These are phyloP conservation scores for Sporothrix curviconia DNA, from an alignment of 2,329 filamentous ascomycete genomes.

Conservation along the genomic window DNA sequence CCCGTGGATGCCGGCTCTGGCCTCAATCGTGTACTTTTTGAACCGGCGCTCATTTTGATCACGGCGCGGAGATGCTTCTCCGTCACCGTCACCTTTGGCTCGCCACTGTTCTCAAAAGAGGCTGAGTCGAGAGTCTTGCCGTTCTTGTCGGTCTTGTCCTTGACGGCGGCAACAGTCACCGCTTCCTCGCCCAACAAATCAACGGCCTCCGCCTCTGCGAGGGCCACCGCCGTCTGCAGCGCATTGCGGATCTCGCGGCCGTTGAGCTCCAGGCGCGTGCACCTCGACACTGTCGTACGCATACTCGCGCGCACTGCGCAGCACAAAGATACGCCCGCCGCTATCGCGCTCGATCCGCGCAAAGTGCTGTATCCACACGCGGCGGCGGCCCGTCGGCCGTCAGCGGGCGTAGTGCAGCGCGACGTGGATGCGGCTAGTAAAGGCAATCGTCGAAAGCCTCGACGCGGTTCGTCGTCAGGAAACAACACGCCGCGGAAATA, in stretches of 20 bases:
- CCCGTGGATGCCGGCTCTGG: background rate
- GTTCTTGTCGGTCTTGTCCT: background rate
- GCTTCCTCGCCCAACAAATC: background rate
- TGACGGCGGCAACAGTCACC: background rate
- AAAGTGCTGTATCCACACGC: conserved; percentile 41
- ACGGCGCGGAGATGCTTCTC: conserved; percentile 32
- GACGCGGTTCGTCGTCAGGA: conserved; percentile 45
- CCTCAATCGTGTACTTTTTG: conserved; percentile 27
- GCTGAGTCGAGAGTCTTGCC: too few species aligned
- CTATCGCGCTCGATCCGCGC: conserved; percentile 39
- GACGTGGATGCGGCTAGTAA: conserved; percentile 44
- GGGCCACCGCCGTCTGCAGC: conserved; percentile 29
- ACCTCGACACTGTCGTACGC: conserved; percentile 33
- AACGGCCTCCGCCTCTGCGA: conserved; percentile 30
- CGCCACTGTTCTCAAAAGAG: conserved; percentile 27
- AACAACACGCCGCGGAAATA: conserved; percentile 46
- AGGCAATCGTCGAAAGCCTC: conserved; percentile 41
- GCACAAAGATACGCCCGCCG: conserved; percentile 31
- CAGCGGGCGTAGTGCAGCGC: conserved; percentile 40
- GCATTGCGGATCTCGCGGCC: conserved; percentile 32
- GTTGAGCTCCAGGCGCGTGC: conserved; percentile 34
- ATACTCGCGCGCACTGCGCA: conserved; percentile 34
- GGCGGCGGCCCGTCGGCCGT: conserved; percentile 35
- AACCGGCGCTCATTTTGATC: conserved; percentile 35
- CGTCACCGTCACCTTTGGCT: conserved; percentile 24